Percentiles rank a stretch among this genome's conserved stretches.
Conservation (phyloP, 805 yeast species). For the Pichia gijzeniarum region DNA sequence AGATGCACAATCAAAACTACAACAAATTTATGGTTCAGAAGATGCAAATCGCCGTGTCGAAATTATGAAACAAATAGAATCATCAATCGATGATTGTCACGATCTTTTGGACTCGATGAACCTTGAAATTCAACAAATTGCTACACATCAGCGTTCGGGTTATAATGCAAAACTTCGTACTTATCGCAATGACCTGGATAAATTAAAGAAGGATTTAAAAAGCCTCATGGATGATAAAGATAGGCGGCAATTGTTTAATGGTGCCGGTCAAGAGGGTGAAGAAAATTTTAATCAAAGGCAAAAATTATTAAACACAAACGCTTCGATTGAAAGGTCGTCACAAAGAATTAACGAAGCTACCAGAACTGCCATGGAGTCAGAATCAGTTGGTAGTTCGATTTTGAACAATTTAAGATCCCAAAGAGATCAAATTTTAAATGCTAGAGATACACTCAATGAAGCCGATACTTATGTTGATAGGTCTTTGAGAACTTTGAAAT, state of each 20-base stretch:
- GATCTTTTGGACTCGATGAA: slow-evolving; percentile 83
- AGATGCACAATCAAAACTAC: slow-evolving; percentile 63
- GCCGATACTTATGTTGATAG: slow-evolving; percentile 93
- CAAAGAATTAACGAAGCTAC: slow-evolving; percentile 84
- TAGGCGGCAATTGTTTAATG: slow-evolving; percentile 67
- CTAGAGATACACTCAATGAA: slow-evolving; percentile 78
- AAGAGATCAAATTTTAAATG: slow-evolving; percentile 82
- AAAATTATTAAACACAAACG: slow-evolving; percentile 68
- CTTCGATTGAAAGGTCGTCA: slow-evolving; percentile 73
- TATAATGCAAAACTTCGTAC: slow-evolving; percentile 74
- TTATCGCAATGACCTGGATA: slow-evolving; percentile 53
- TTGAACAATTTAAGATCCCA: slow-evolving; percentile 85
- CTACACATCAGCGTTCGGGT: slow-evolving; percentile 64
- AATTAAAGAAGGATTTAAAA: slow-evolving; percentile 49
- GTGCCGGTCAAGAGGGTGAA: slow-evolving; percentile 29
- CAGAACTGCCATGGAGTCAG: slow-evolving; percentile 88
- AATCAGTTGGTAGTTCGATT: slow-evolving; percentile 83
- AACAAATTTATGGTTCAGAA: slow-evolving; percentile 42
- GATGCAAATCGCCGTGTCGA: slow-evolving; percentile 44
- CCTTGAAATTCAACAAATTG: slow-evolving; percentile 76
- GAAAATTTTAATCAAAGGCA: slow-evolving; percentile 64
- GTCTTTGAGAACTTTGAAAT: slow-evolving; percentile 74
- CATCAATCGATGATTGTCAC: slow-evolving; percentile 69
- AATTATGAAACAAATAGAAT: slow-evolving; percentile 54
- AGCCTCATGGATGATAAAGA: slow-evolving; percentile 63